These are phyloP conservation scores for Chlamydomonas schloesseri DNA, from an alignment of 139 green algal species.

Conservation along the genomic window DNA sequence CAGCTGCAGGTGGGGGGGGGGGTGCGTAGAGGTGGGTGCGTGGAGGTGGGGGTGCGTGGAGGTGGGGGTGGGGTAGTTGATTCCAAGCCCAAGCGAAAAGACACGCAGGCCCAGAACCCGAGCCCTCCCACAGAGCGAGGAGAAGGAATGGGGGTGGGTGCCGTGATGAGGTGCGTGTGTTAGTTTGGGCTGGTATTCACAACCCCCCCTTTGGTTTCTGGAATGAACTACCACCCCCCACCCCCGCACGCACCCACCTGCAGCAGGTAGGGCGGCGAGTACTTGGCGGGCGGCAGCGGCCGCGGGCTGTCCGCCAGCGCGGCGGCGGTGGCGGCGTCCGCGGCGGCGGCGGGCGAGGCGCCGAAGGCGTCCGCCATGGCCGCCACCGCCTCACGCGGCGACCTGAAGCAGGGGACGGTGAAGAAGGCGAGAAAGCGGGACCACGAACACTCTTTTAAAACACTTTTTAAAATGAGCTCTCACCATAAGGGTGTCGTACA, in stretches of 20 bases:
- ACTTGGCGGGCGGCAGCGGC: constrained; percentile 48
- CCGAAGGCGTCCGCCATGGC: constrained; percentile 58
- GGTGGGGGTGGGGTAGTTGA: too few relatives aligned
- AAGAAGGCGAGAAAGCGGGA: not conserved
- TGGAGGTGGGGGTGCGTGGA: not conserved
- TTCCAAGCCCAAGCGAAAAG: too few relatives aligned
- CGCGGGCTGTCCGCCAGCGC: constrained; percentile 14
- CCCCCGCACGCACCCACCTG: constrained; percentile 48
- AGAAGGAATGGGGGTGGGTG: too few relatives aligned
- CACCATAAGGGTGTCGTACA: too few relatives aligned
- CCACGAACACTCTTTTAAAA: too few relatives aligned
- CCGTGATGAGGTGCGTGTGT: too few relatives aligned
- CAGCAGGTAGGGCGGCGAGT: constrained; percentile 21
- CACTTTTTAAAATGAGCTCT: too few relatives aligned
- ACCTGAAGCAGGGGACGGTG: not conserved
- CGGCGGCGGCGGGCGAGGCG: constrained; percentile 2
- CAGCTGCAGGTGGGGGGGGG: constrained; percentile 44
- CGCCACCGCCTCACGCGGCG: constrained; percentile 49
- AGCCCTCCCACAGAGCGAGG: too few relatives aligned
- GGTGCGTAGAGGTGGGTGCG: too few relatives aligned
- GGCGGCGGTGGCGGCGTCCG: constrained; percentile 28
- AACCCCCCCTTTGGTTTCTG: too few relatives aligned
- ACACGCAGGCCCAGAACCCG: too few relatives aligned
- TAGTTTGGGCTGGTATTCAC: too few relatives aligned
- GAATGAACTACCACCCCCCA: not conserved